These are phyloP conservation scores for Atractiella rhizophila DNA, from an alignment of 768 basidiomycete species.

Conservation along the genomic window DNA sequence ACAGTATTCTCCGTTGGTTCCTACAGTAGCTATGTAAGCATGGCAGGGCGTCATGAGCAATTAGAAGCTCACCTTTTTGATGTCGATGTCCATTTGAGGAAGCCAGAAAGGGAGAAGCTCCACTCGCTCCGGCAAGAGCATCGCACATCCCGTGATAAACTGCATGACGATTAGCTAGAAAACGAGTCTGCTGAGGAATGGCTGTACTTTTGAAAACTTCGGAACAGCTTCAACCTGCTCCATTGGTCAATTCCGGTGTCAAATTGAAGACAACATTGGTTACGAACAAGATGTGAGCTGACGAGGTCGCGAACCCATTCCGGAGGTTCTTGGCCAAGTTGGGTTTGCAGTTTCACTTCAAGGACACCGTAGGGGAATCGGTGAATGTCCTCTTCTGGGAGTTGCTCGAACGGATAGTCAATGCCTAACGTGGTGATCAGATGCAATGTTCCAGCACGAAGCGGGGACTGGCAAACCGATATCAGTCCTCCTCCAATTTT, in stretches of 20 bases:
- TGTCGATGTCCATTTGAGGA: slow-evolving; percentile 58
- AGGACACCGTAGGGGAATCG: slow-evolving; percentile 90
- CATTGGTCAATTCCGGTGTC: background rate
- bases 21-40: slow-evolving; percentile 73
- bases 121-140: slow-evolving; percentile 68
- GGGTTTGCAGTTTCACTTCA: slow-evolving; percentile 92
- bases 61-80: no score
- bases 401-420: slow-evolving; percentile 62
- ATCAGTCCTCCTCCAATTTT: slow-evolving; percentile 86
- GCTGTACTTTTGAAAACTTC: slow-evolving; percentile 77
- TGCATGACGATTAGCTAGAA: slow-evolving; percentile 22
- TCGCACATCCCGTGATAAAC: slow-evolving; percentile 92
- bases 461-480: no score
- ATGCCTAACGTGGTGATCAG: no score
- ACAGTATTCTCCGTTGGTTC: slow-evolving; percentile 35
- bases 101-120: slow-evolving; percentile 97
- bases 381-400: slow-evolving; percentile 55
- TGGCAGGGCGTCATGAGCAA: background rate
- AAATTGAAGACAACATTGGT: background rate
- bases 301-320: slow-evolving; percentile 94
- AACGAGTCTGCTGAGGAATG: background rate
- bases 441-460: no score
- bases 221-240: slow-evolving; percentile 59
- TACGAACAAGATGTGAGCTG: slow-evolving; percentile 47
- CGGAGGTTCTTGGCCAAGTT: slow-evolving; percentile 81